Percentiles rank a stretch among this genome's conserved stretches.
phyloP scores from a whole-genome alignment of 1,139 yeast species.

The Zygosaccharomyces pseudobailii region DNA sequence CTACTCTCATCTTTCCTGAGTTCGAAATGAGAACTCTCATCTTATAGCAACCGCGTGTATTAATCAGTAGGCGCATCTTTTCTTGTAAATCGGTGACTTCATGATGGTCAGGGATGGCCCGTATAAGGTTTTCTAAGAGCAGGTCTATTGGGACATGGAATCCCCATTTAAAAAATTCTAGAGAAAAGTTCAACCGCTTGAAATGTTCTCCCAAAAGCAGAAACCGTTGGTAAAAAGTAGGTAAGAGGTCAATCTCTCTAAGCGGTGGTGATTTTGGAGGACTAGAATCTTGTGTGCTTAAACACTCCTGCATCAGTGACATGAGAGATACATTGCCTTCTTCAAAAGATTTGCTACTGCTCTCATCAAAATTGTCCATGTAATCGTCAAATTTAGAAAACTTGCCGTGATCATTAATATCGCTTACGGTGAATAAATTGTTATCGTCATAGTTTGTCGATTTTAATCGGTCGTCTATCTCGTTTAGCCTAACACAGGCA shows the following conservation, averaged over 20 bases:
- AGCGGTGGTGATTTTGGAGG: conserved; percentile 22
- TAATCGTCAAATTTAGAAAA: conserved; percentile 2
- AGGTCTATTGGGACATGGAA: conserved; percentile 41
- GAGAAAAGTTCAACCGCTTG: conserved; percentile 50
- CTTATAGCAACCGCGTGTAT: conserved; percentile 44
- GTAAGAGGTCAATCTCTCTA: conserved; percentile 12
- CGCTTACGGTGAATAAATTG: conserved; percentile 3
- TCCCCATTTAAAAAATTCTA: conserved; percentile 51
- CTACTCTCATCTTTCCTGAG: conserved; percentile 49
- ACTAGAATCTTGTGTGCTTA: conserved; percentile 7
- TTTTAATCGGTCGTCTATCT: conserved; percentile 11
- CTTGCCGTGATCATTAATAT: neutral
- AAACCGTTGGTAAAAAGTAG: conserved; percentile 40
- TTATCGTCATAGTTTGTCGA: conserved; percentile 6
- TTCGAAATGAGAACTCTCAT: conserved; percentile 51
- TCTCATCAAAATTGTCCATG: conserved; percentile 5
- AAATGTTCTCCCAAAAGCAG: conserved; percentile 63
- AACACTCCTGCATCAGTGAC: conserved; percentile 7
- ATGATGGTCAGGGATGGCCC: conserved; percentile 26
- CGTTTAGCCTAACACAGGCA: neutral
- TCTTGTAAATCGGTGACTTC: conserved; percentile 28
- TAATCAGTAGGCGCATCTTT: conserved; percentile 19
- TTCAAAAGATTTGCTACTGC: conserved; percentile 4
- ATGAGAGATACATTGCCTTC: conserved; percentile 9
- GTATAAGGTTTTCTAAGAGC: conserved; percentile 44